Conservation (phyloP, 2,329 filamentous ascomycete species). For the Ceratocystis albifundus region DNA sequence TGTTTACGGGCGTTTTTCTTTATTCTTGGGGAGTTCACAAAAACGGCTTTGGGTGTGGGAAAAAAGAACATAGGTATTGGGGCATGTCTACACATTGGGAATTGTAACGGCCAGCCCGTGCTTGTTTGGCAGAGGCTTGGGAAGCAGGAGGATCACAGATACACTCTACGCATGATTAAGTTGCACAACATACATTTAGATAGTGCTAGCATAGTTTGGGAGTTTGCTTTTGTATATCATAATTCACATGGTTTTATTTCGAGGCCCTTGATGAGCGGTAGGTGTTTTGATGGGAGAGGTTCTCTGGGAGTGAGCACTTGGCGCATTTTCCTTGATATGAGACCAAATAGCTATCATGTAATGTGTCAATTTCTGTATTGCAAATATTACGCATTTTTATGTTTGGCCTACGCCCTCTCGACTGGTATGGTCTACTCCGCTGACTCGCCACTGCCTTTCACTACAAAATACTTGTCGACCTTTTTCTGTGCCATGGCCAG, state of each 20-base stretch:
- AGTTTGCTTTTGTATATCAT: conserved; percentile 1
- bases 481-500: conserved; percentile 53
- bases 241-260: neutral
- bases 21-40: neutral
- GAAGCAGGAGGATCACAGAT: conserved; percentile 5
- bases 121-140: neutral
- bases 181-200: neutral
- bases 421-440: conserved; percentile 23
- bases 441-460: conserved; percentile 46
- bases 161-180: conserved; percentile 8
- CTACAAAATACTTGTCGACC: conserved; percentile 64
- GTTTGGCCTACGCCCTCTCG: neutral
- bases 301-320: too few species aligned
- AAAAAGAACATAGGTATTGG: neutral
- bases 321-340: too few species aligned
- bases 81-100: neutral
- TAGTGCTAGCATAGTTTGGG: neutral
- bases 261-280: neutral
- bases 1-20: neutral
- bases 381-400: too few species aligned
- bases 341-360: too few species aligned
- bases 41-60: neutral
- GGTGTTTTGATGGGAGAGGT: too few species aligned
- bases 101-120: neutral
- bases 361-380: too few species aligned